Conservation (phyloP, 1,284 basidiomycete genomes). For the Puccinia horiana region DNA sequence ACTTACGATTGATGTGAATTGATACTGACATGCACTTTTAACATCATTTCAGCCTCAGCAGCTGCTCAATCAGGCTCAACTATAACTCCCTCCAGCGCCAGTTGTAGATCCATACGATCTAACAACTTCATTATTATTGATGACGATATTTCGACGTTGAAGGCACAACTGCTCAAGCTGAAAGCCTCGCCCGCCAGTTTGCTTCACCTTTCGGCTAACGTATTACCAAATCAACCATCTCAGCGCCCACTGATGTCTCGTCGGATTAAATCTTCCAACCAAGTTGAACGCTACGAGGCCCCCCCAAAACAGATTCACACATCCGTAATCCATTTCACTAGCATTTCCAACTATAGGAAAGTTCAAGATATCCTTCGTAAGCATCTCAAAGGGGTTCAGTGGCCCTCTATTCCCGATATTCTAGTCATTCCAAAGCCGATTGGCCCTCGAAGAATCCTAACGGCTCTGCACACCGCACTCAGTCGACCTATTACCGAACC, state of each 20-base stretch:
- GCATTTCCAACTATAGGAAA: constrained; percentile 79
- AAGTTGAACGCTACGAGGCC: constrained; percentile 30
- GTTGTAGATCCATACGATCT: constrained; percentile 21
- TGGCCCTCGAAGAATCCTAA: constrained; percentile 84
- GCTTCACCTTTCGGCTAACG: constrained; percentile 17
- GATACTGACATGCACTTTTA: not conserved
- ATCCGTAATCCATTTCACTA: constrained; percentile 85
- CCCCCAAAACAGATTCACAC: constrained; percentile 50
- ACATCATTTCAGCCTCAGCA: not conserved
- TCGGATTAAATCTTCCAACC: constrained; percentile 26
- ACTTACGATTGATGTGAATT: not conserved
- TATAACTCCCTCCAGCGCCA: not conserved
- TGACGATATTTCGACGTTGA: constrained; percentile 34
- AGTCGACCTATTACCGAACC: constrained; percentile 82
- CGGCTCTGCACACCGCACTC: constrained; percentile 80
- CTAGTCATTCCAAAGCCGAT: constrained; percentile 94
- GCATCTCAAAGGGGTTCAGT: constrained; percentile 64
- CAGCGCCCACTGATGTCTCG: constrained; percentile 45
- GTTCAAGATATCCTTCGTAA: constrained; percentile 81
- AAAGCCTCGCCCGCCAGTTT: constrained; percentile 19
- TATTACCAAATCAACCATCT: constrained; percentile 25
- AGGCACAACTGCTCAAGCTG: constrained; percentile 30
- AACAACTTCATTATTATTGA: constrained; percentile 48
- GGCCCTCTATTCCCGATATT: constrained; percentile 68
- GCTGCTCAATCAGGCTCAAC: not conserved